Evolutionary conservation across 805 yeast genomes (phyloP), one percentile per base, ranked within the genome.

Genomic region (Metschnikowia baotianmanensis): DNA sequence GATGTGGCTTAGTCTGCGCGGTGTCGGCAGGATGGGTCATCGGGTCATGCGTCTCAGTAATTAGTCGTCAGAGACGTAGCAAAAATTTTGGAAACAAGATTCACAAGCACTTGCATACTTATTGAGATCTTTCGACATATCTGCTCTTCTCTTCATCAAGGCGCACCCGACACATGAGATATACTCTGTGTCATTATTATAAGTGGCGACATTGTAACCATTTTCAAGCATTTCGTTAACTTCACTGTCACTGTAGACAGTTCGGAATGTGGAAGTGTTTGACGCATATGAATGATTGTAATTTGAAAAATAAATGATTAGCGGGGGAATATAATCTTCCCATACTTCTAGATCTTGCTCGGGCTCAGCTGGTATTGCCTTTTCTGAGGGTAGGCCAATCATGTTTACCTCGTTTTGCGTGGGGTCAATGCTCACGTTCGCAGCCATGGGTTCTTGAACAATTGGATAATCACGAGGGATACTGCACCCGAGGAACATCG

Each of bases 191-290:
- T 74, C 70, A 43, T 77, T 73, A 10, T 57, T 62, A 36, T 53
- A 56, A 0, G 80, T 72, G 24, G 77, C 82, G 19, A 81, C 56
- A 33, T 69, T 67, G 48, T 65, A 72, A 0, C 84, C 83, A 48
- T 78, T 80, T 28, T 61, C 53, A 21, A 79, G 54, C 77, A 79
- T 72, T 3, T 60, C 56, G 2, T 49, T 42, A 5, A 67, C 62
- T 52, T 80, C 84, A 0, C 52, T 53, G 10, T 58, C 53, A 2
- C 65, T 66, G 53, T 78, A 81, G 17, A 72, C 69, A 35, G 77
- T 56, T 47, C 77, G 74, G 57, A 81, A 80, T 0, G 86, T 80
- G 1, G 85, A 79, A 0, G 74, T 71, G 52, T 80, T 81, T 3
- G 84, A 70, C 0, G 57, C 45, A 44, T 57, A 75, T 0, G 72